Evolutionary conservation across 2,329 filamentous ascomycete species (phyloP).

Genomic region (Leptodontidium sp.): DNA sequence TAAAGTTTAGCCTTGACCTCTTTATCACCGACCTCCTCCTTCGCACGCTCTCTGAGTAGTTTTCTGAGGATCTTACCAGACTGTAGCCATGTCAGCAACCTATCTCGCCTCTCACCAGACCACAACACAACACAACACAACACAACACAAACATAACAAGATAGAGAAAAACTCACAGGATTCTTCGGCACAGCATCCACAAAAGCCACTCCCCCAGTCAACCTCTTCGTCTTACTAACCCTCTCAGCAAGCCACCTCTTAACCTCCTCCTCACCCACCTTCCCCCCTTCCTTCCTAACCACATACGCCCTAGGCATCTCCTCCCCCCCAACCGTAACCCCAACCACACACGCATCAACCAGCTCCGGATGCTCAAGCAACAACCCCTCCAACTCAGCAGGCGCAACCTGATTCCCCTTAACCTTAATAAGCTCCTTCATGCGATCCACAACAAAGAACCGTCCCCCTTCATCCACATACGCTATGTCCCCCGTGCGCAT

Average conservation of each 20-base stretch:
- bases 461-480: conserved; percentile 74
- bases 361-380: conserved; percentile 52
- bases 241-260: conserved; percentile 64
- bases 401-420: conserved; percentile 58
- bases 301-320: conserved; percentile 70
- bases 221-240: conserved; percentile 70
- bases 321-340: conserved; percentile 53
- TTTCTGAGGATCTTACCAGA: conserved; percentile 60
- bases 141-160: background rate
- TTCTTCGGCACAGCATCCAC: conserved; percentile 75
- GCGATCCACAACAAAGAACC: conserved; percentile 87
- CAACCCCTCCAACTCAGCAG: conserved; percentile 56
- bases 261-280: conserved; percentile 54
- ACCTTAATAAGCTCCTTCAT: conserved; percentile 57
- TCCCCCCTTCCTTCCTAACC: conserved; percentile 49
- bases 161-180: conserved; percentile 54
- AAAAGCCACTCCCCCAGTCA: conserved; percentile 73
- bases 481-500: conserved; percentile 60
- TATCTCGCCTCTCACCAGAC: background rate
- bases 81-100: conserved; percentile 17
- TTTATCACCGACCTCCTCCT: conserved; percentile 37
- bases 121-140: too few relatives aligned
- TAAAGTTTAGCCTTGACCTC: conserved; percentile 35
- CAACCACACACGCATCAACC: conserved; percentile 56
- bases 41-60: conserved; percentile 53